Evolutionary conservation across 140 eudicot genomes (phyloP), one percentile per base, ranked within the genome.

Genomic region (Flaveria floridana): DNA sequence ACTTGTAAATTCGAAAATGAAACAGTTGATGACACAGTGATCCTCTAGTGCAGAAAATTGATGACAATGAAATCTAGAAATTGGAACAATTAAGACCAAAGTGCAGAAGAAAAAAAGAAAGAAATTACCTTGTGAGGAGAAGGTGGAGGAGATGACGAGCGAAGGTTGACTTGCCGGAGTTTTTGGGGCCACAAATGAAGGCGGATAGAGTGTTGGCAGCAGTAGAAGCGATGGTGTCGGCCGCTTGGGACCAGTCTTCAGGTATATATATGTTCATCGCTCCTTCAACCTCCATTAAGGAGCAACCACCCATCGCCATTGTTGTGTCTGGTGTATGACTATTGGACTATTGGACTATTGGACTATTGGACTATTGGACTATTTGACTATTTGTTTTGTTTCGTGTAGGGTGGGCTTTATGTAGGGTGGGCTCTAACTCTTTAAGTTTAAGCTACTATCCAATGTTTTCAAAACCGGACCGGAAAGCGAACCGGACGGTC

Each of bases 91-190:
- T 2, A 41, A 10, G 23, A 72, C 21, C n/a, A 12, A 14, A 11
- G 1, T 47, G 14, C 66, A 52, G 18, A 14, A 14, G 21, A 28
- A 28, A 0, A 28, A 28, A 23, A 15, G 2, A 1, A 4, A 5
- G 7, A 52, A 15, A 13, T 52, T 1, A 55, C 97, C 96, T 84
- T 28, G 47, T 85, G 8, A 90, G 88, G 63, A 93, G 92, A 80
- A 81, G 71, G 26, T 93, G 90, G 72, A 90, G 84, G 59, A 93
- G 94, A 84, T 83, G 84, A 50, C 97, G 94, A 26, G 96, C 85
- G 79, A 93, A 93, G 69, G 93, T 93, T 26, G 97, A 86, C 74
- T 93, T 93, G 87, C 98, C 98, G 71, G 91, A 82, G 79, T 93
- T 90, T 80, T 88, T 93, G 47, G 98, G 86, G 51, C 98, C 98